Conservation (phyloP, 805 yeast species). For the Hanseniaspora thailandica region DNA sequence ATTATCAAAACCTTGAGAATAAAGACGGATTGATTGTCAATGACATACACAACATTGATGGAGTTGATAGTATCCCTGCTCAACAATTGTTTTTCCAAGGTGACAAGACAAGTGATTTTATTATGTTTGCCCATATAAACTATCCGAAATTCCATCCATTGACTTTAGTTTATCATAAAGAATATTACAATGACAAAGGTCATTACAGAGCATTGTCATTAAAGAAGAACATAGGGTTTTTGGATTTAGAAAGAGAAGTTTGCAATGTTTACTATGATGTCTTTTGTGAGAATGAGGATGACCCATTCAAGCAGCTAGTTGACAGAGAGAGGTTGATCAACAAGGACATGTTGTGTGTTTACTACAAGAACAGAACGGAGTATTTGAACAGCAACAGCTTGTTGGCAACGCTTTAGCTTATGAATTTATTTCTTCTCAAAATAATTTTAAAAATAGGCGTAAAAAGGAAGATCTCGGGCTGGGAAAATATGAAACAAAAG, state of each 20-base stretch:
- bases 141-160: conserved; percentile 33
- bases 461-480: too few relatives aligned
- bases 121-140: conserved; percentile 32
- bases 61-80: conserved; percentile 8
- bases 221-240: neutral
- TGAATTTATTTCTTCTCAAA: neutral
- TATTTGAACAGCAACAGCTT: neutral
- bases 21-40: neutral
- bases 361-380: neutral
- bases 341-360: neutral
- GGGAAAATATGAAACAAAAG: too few relatives aligned
- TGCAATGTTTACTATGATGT: neutral
- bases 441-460: too few relatives aligned
- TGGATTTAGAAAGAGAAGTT: conserved; percentile 12
- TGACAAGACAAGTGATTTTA: conserved; percentile 17
- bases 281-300: neutral
- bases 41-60: neutral
- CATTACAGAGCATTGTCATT: neutral
- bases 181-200: conserved; percentile 20
- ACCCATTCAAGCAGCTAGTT: neutral
- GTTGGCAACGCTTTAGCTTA: neutral
- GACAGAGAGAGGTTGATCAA: neutral
- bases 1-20: neutral
- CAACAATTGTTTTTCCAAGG: conserved; percentile 6
- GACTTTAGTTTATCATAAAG: conserved; percentile 18